These are phyloP conservation scores for Blastobotrys capitulatus DNA, from an alignment of 1,139 yeast genomes.

Conservation along the genomic window DNA sequence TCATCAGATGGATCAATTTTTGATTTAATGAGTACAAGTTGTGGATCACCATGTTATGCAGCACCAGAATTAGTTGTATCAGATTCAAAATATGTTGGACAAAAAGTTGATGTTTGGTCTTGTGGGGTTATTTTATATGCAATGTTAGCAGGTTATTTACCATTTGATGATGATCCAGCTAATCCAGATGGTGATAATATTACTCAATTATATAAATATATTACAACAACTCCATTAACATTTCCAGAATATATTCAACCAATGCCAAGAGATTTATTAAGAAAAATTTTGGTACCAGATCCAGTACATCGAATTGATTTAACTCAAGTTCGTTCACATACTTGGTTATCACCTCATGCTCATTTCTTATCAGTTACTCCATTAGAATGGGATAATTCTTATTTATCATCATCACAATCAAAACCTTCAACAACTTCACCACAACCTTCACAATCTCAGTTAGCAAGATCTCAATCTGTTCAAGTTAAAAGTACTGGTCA, in stretches of 20 bases:
- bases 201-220: conserved; percentile 83
- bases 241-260: conserved; percentile 94
- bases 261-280: conserved; percentile 80
- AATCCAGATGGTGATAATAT: conserved; percentile 97
- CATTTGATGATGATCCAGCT: conserved; percentile 95
- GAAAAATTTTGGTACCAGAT: conserved; percentile 79
- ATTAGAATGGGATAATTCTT: conserved; percentile 70
- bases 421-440: conserved; percentile 10
- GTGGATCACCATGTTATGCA: conserved; percentile 98
- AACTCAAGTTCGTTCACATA: conserved; percentile 68
- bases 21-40: conserved; percentile 89
- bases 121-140: conserved; percentile 94
- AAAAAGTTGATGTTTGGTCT: conserved; percentile 95
- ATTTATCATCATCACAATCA: conserved; percentile 15
- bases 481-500: conserved; percentile 19
- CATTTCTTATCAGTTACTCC: conserved; percentile 80
- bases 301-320: conserved; percentile 74
- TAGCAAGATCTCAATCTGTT: conserved; percentile 24
- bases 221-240: conserved; percentile 83
- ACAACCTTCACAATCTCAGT: conserved; percentile 8
- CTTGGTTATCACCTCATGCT: conserved; percentile 81
- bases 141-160: conserved; percentile 94
- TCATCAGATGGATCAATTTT: conserved; percentile 27
- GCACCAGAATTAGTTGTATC: conserved; percentile 95
- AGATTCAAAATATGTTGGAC: conserved; percentile 84